phyloP scores from a whole-genome alignment of 768 basidiomycete genomes.

The Mycena haematopus region DNA sequence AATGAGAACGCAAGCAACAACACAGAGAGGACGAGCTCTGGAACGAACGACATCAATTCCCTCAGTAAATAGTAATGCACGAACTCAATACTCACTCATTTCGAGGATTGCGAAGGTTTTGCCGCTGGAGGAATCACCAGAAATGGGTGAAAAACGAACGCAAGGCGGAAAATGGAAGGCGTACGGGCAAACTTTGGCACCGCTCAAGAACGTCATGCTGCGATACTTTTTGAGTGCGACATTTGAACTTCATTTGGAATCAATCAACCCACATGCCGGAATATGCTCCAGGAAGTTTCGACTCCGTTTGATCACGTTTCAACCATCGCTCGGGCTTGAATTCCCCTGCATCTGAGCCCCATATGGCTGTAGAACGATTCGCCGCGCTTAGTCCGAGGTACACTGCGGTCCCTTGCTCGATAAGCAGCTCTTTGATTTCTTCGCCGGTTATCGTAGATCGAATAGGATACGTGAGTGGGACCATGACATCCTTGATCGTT shows the following conservation, averaged over 20 bases:
- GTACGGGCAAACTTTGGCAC: slow-evolving; percentile 52
- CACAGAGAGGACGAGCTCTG: slow-evolving; percentile 36
- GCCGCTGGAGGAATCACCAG: slow-evolving; percentile 32
- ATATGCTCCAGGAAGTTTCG: slow-evolving; percentile 31
- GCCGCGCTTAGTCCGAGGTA: slow-evolving; percentile 38
- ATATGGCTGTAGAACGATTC: slow-evolving; percentile 48
- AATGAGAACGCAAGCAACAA: slow-evolving; percentile 34
- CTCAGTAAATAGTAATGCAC: not conserved
- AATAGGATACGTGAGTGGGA: slow-evolving; percentile 44
- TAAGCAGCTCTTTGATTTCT: slow-evolving; percentile 38
- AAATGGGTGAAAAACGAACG: slow-evolving; percentile 22
- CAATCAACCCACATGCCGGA: slow-evolving; percentile 27
- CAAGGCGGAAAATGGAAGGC: slow-evolving; percentile 28
- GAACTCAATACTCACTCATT: slow-evolving; percentile 39
- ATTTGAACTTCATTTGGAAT: slow-evolving; percentile 47
- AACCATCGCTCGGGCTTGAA: slow-evolving; percentile 63
- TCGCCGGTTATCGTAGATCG: slow-evolving; percentile 33
- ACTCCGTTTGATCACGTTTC: slow-evolving; percentile 28
- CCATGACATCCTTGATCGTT: slow-evolving; percentile 39
- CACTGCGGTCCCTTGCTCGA: slow-evolving; percentile 47
- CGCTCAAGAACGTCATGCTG: slow-evolving; percentile 55
- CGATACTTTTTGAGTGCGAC: slow-evolving; percentile 25
- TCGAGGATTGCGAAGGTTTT: slow-evolving; percentile 46
- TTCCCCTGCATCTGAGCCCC: slow-evolving; percentile 54
- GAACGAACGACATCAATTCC: not conserved